Evolutionary conservation across 305 asterid species (phyloP).

Genomic region (Fraxinus paxiana): DNA sequence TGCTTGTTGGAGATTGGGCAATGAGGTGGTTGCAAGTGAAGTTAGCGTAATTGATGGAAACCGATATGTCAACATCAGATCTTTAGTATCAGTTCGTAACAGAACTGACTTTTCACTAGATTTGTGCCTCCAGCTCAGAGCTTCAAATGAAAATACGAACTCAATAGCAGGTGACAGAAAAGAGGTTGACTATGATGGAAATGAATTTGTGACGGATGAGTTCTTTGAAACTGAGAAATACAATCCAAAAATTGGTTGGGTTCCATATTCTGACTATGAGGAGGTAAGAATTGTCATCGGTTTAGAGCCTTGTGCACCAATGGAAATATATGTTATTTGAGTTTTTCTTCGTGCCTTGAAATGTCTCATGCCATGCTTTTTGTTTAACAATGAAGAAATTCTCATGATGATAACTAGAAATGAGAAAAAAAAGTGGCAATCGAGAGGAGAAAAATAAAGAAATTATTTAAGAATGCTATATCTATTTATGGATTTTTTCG

Average conservation of each 20-base stretch:
- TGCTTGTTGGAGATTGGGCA: conserved; percentile 85
- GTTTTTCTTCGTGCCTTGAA: background rate
- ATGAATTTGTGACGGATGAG: conserved; percentile 51
- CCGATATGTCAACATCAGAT: conserved; percentile 68
- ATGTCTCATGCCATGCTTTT: background rate
- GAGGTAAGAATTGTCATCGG: conserved; percentile 39
- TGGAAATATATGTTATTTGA: background rate
- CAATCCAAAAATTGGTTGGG: conserved; percentile 58
- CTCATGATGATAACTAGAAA: background rate
- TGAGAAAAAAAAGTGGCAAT: background rate
- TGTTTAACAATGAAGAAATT: background rate
- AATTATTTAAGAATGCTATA: background rate
- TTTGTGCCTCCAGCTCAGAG: conserved; percentile 54
- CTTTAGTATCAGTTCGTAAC: conserved; percentile 85
- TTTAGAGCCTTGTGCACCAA: background rate
- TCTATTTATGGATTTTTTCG: background rate
- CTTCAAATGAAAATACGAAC: conserved; percentile 35
- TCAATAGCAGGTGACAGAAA: conserved; percentile 31
- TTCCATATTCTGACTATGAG: conserved; percentile 40
- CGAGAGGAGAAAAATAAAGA: background rate
- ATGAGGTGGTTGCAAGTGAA: conserved; percentile 88
- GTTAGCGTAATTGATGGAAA: conserved; percentile 67
- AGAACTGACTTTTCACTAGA: conserved; percentile 65
- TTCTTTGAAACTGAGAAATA: conserved; percentile 69
- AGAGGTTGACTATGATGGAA: conserved; percentile 30